phyloP scores from a whole-genome alignment of 108 stramenopile species.

The Fistulifera pelliculosa region DNA sequence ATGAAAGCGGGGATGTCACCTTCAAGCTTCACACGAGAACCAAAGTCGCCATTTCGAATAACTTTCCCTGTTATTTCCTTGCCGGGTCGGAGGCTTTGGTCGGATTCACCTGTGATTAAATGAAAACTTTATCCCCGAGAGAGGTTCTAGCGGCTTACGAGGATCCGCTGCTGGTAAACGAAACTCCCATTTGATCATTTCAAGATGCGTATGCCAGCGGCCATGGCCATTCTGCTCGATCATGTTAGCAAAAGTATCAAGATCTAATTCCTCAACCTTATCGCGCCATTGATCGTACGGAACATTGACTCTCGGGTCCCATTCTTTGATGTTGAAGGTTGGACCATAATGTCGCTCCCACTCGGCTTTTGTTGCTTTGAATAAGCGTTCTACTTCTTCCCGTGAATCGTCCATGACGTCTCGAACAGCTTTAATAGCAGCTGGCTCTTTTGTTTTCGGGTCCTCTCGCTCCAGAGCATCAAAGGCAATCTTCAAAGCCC shows the following conservation, averaged over 20 bases:
- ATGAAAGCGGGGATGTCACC: constrained; percentile 81
- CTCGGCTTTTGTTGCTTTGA: constrained; percentile 63
- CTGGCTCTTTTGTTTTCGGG: constrained; percentile 34
- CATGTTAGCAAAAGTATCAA: constrained; percentile 76
- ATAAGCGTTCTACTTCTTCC: constrained; percentile 63
- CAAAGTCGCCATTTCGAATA: constrained; percentile 71
- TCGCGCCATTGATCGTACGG: constrained; percentile 69
- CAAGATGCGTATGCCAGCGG: constrained; percentile 74
- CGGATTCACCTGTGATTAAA: constrained; percentile 81
- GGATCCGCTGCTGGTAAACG: constrained; percentile 80
- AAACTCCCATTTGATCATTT: constrained; percentile 90
- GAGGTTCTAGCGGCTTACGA: constrained; percentile 76
- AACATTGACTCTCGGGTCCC: constrained; percentile 74
- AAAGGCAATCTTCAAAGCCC: constrained; percentile 79
- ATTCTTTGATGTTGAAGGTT: constrained; percentile 59
- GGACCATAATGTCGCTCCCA: constrained; percentile 71
- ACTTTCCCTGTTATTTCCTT: constrained; percentile 84
- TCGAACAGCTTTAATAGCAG: constrained; percentile 55
- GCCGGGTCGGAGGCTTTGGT: constrained; percentile 74
- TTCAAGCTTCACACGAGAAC: constrained; percentile 82
- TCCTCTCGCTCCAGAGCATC: constrained; percentile 66
- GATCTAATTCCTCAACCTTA: constrained; percentile 81
- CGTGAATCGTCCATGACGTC: constrained; percentile 79
- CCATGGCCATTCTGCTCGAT: constrained; percentile 60
- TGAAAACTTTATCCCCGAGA: constrained; percentile 64